Percentiles rank a stretch among this genome's conserved stretches.
phyloP scores from a whole-genome alignment of 1,139 yeast species.

The Taphrina confusa region DNA sequence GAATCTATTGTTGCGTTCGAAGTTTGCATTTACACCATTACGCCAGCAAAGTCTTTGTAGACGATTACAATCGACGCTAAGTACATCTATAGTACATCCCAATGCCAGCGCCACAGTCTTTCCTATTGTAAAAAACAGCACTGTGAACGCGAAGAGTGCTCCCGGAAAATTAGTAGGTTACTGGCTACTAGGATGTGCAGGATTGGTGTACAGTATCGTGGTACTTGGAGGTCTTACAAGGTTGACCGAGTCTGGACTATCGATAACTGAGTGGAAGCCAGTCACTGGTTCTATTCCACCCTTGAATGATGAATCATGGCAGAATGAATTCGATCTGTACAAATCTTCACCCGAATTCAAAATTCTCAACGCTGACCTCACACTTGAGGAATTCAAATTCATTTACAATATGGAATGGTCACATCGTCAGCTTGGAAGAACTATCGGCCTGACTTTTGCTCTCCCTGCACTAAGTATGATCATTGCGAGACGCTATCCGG shows the following conservation, averaged over 20 bases:
- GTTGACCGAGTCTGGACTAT: constrained; percentile 89
- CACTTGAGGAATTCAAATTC: constrained; percentile 89
- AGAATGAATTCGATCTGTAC: constrained; percentile 76
- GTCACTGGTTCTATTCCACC: constrained; percentile 96
- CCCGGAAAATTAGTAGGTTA: constrained; percentile 60
- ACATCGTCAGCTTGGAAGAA: constrained; percentile 87
- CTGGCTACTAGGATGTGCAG: constrained; percentile 89
- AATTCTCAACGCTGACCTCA: constrained; percentile 76
- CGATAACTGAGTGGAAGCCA: constrained; percentile 98
- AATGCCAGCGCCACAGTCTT: too few species aligned
- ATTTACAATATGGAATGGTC: constrained; percentile 98
- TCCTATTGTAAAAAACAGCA: too few species aligned
- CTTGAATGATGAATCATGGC: constrained; percentile 75
- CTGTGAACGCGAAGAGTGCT: not conserved
- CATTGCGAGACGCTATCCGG: constrained; percentile 53
- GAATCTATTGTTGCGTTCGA: too few species aligned
- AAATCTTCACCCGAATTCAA: constrained; percentile 86
- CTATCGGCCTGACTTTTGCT: constrained; percentile 79
- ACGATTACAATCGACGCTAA: too few species aligned
- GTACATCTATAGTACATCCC: too few species aligned
- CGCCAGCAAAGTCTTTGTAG: too few species aligned
- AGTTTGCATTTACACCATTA: too few species aligned
- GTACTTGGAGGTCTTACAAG: constrained; percentile 96
- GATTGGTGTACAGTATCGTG: constrained; percentile 89
- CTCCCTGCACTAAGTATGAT: constrained; percentile 85